A percentile compares a stretch with the other conserved stretches of the same genome.
Conservation (phyloP, 2,329 filamentous ascomycete species). For the Fusarium siculi region DNA sequence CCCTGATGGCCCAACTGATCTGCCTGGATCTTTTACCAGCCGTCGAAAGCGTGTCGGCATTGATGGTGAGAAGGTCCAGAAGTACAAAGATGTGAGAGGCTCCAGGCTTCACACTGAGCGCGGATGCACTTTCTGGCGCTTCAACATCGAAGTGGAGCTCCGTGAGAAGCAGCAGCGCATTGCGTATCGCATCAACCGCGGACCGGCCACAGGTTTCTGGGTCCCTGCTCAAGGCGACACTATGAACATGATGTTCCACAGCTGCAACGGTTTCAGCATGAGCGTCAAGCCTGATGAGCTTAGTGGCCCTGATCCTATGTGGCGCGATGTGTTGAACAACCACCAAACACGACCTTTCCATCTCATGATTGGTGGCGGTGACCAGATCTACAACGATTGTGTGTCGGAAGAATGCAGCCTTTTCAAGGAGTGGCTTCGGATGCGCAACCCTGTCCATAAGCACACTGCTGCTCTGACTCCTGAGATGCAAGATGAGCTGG, state of each 20-base stretch:
- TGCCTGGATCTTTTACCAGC: constrained; percentile 63
- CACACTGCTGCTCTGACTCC: constrained; percentile 79
- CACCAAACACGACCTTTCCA: constrained; percentile 95
- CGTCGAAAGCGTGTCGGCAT: constrained; percentile 63
- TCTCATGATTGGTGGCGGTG: constrained; percentile 96
- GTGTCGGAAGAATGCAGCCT: constrained; percentile 78
- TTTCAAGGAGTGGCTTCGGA: constrained; percentile 86
- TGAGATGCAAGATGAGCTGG: constrained; percentile 88
- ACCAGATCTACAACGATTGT: constrained; percentile 95
- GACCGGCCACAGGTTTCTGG: constrained; percentile 92
- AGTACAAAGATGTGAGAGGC: constrained; percentile 85
- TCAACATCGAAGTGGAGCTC: constrained; percentile 93
- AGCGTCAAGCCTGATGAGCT: constrained; percentile 82
- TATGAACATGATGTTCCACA: constrained; percentile 99
- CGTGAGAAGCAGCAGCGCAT: constrained; percentile 81
- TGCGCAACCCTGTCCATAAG: constrained; percentile 83
- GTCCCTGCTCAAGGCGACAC: constrained; percentile 83
- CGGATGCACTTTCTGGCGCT: constrained; percentile 95
- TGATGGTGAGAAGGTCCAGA: constrained; percentile 84
- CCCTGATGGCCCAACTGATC: constrained; percentile 57
- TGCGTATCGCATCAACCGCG: constrained; percentile 94
- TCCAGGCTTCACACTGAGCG: constrained; percentile 85
- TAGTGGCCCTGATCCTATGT: constrained; percentile 93
- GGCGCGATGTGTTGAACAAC: constrained; percentile 93
- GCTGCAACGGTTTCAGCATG: constrained; percentile 93